Evolutionary conservation across 192 early-diverging fungal species (phyloP).

Genomic region (Geranomyces variabilis): DNA sequence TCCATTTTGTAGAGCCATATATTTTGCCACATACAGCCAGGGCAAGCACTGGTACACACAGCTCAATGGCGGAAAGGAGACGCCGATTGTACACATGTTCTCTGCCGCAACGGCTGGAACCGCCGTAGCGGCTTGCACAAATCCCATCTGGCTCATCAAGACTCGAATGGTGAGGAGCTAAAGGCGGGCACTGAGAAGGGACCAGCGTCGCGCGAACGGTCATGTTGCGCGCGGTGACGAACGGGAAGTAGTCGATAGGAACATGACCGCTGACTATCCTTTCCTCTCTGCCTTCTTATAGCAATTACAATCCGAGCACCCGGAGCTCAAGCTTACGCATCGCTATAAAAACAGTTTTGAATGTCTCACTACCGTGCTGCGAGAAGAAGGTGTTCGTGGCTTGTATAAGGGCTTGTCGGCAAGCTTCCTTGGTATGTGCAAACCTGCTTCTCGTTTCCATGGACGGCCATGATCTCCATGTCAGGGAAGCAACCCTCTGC

Average conservation of each 20-base stretch:
- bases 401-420: constrained; percentile 92
- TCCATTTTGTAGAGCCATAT: constrained; percentile 69
- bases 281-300: constrained; percentile 4
- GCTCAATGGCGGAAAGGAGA: constrained; percentile 77
- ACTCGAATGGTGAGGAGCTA: constrained; percentile 70
- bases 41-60: constrained; percentile 78
- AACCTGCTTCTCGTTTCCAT: too few relatives aligned
- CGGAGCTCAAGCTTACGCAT: constrained; percentile 29
- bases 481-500: neutral
- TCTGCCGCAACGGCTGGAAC: constrained; percentile 77
- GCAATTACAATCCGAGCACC: constrained; percentile 72
- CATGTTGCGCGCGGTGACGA: too few relatives aligned
- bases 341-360: constrained; percentile 79
- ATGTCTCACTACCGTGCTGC: constrained; percentile 68
- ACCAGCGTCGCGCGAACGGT: too few relatives aligned
- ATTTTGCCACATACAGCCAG: constrained; percentile 92
- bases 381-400: constrained; percentile 79
- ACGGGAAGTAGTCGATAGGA: too few relatives aligned
- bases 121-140: constrained; percentile 81
- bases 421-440: constrained; percentile 70
- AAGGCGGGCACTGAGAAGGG: neutral
- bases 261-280: too few relatives aligned
- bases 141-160: constrained; percentile 98
- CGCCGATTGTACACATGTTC: constrained; percentile 75
- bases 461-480: too few relatives aligned